Percentiles rank a stretch among this genome's conserved stretches.
Conservation (phyloP, 1,284 basidiomycete genomes). For the Thelephora terrestris region DNA sequence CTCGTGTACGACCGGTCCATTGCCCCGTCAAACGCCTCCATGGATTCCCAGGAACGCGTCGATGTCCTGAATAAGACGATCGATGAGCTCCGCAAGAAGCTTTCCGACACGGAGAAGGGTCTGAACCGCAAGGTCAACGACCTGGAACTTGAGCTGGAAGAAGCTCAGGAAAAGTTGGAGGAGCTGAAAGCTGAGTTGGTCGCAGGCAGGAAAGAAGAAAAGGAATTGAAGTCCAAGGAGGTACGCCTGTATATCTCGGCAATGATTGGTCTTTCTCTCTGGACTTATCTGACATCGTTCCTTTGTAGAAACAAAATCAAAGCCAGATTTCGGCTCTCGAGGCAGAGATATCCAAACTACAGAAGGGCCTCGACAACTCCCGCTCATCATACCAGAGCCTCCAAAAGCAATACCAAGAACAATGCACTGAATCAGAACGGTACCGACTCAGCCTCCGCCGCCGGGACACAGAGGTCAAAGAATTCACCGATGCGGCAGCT, state of each 20-base stretch:
- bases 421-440: slow-evolving; percentile 68
- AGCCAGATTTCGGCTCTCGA: slow-evolving; percentile 64
- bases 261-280: slow-evolving; percentile 3
- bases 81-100: slow-evolving; percentile 57
- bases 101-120: slow-evolving; percentile 61
- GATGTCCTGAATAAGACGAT: slow-evolving; percentile 67
- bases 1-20: slow-evolving; percentile 49
- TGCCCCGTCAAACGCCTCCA: slow-evolving; percentile 47
- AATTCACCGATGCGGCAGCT: slow-evolving; percentile 45
- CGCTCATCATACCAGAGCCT: slow-evolving; percentile 61
- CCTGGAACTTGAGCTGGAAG: slow-evolving; percentile 69
- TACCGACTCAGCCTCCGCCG: slow-evolving; percentile 64
- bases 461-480: slow-evolving; percentile 63
- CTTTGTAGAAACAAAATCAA: slow-evolving; percentile 43
- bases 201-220: slow-evolving; percentile 75
- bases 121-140: slow-evolving; percentile 57
- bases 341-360: slow-evolving; percentile 65
- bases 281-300: background rate
- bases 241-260: slow-evolving; percentile 25
- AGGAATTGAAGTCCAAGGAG: slow-evolving; percentile 79
- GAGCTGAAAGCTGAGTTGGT: slow-evolving; percentile 65
- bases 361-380: slow-evolving; percentile 60
- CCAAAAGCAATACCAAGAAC: slow-evolving; percentile 79
- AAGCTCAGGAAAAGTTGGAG: slow-evolving; percentile 63
- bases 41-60: slow-evolving; percentile 55